Evolutionary conservation across 768 basidiomycete species (phyloP).

Genomic region (Dentipellis sp.): DNA sequence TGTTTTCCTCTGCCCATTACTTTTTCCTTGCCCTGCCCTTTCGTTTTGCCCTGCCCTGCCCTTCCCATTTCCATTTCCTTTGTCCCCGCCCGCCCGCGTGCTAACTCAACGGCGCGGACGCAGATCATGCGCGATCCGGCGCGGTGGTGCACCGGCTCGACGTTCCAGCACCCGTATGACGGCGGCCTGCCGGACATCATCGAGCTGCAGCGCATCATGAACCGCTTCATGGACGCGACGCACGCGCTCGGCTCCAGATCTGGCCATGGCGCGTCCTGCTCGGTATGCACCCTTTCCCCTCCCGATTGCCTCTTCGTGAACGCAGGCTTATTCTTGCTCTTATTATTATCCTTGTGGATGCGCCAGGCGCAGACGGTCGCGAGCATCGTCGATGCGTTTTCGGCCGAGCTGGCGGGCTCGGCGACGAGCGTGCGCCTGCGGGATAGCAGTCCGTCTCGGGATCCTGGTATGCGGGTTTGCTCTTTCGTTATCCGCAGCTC

Average conservation of each 20-base stretch:
- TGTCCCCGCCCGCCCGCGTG: too few species aligned
- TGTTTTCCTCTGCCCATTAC: too few species aligned
- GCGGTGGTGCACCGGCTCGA: constrained; percentile 17
- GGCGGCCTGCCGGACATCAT: constrained; percentile 21
- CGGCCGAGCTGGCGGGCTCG: not conserved
- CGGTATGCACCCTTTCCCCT: not conserved
- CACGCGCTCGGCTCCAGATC: not conserved
- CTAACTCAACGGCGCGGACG: too few species aligned
- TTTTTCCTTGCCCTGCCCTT: too few species aligned
- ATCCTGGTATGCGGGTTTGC: not conserved
- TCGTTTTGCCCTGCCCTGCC: too few species aligned
- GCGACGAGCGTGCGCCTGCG: not conserved
- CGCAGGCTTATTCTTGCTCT: not conserved
- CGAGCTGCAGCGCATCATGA: constrained; percentile 23
- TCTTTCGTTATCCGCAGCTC: not conserved
- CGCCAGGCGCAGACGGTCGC: not conserved
- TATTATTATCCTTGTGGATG: not conserved
- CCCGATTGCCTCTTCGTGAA: too few species aligned
- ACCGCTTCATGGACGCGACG: constrained; percentile 17
- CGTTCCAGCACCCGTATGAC: constrained; percentile 20
- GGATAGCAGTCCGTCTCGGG: not conserved
- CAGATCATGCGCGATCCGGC: constrained; percentile 23
- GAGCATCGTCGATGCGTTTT: not conserved
- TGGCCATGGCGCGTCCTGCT: not conserved
- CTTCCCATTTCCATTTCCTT: too few species aligned